Percentiles rank a stretch among this genome's conserved stretches.
Conservation (phyloP, 129 eudicot species). For the Centrapalus pauciflorus region DNA sequence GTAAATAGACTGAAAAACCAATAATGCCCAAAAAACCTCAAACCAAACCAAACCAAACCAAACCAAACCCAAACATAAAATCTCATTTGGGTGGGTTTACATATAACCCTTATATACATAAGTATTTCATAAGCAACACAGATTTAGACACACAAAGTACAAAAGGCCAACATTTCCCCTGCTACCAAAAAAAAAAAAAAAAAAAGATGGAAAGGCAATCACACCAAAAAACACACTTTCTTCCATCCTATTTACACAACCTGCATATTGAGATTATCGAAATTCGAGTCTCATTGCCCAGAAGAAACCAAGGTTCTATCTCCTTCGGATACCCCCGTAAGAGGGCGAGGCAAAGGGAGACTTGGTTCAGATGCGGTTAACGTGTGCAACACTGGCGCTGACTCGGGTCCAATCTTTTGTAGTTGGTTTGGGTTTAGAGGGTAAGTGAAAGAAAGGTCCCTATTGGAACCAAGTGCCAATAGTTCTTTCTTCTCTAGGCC, state of each 20-base stretch:
- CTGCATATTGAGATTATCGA: background rate
- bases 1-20: background rate
- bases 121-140: slow-evolving; percentile 1
- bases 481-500: slow-evolving; percentile 83
- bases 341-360: slow-evolving; percentile 35
- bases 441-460: slow-evolving; percentile 49
- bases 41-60: background rate
- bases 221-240: background rate
- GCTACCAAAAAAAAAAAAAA: background rate
- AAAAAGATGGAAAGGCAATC: slow-evolving; percentile 7
- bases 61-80: background rate
- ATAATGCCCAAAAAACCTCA: background rate
- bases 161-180: background rate
- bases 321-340: slow-evolving; percentile 3
- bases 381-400: too few relatives aligned
- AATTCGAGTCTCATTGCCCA: slow-evolving; percentile 13
- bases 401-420: background rate
- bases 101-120: background rate
- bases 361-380: background rate
- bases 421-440: slow-evolving; percentile 36
- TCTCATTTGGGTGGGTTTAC: too few relatives aligned
- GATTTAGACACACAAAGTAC: background rate
- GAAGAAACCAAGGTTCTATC: slow-evolving; percentile 28
- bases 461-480: slow-evolving; percentile 54
- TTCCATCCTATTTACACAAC: background rate